phyloP scores from a whole-genome alignment of 148 eudicot genomes.

The Mesembryanthemum crystallinum region DNA sequence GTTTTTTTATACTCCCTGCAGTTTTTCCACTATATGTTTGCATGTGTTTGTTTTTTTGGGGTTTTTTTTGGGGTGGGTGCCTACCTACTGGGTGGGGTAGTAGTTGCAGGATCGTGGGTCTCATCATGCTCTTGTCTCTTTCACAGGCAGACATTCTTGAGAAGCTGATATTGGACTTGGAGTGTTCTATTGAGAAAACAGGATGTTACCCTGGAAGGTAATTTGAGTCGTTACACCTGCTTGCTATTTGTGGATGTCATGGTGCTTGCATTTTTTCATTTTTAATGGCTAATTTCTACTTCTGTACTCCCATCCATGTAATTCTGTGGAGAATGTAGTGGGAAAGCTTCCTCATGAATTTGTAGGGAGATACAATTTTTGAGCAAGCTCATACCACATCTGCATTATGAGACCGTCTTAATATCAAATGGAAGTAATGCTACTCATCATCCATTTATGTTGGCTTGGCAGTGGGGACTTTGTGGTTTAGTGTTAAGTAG shows the following conservation, averaged over 20 bases:
- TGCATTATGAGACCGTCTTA: not conserved
- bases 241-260: not conserved
- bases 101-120: not conserved
- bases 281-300: not conserved
- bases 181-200: conserved; percentile 58
- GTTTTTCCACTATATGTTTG: not conserved
- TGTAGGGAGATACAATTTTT: not conserved
- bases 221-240: conserved; percentile 9
- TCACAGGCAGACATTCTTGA: conserved; percentile 83
- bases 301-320: not conserved
- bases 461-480: too few relatives aligned
- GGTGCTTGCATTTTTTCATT: not conserved
- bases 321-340: not conserved
- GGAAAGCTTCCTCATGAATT: not conserved
- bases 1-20: not conserved
- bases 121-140: conserved; percentile 10
- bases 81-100: not conserved
- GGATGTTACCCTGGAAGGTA: conserved; percentile 90
- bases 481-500: too few relatives aligned
- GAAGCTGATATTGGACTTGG: conserved; percentile 69
- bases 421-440: too few relatives aligned
- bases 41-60: not conserved
- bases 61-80: not conserved
- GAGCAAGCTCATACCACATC: not conserved
- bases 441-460: too few relatives aligned